A percentile compares a stretch with the other conserved stretches of the same genome.
Conservation (phyloP, 2,329 filamentous ascomycete species). For the Monilinia aucupariae region DNA sequence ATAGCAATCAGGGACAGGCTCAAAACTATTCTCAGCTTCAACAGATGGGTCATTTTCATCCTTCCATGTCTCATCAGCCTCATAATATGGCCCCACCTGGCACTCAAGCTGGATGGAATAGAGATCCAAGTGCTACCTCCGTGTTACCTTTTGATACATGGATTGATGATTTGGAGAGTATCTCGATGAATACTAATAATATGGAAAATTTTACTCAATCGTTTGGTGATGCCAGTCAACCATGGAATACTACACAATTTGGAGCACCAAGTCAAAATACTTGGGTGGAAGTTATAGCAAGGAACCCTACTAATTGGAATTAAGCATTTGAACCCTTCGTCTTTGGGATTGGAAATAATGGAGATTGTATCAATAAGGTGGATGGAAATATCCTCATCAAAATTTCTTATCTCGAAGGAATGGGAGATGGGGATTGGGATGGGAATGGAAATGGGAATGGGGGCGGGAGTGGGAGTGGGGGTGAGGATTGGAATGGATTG, state of each 20-base stretch:
- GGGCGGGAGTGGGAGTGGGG: too few species aligned
- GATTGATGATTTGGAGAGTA: conserved; percentile 14
- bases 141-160: conserved; percentile 7
- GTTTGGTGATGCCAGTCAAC: conserved; percentile 4
- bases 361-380: background rate
- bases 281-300: background rate
- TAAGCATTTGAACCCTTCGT: background rate
- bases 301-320: conserved; percentile 4
- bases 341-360: background rate
- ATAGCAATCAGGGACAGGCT: conserved; percentile 18
- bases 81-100: conserved; percentile 16
- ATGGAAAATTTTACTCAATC: conserved; percentile 16
- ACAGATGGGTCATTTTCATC: conserved; percentile 13
- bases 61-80: conserved; percentile 10
- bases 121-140: background rate
- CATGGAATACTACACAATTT: conserved; percentile 10
- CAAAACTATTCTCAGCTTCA: conserved; percentile 11
- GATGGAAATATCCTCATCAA: too few species aligned
- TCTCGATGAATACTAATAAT: conserved; percentile 15
- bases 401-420: too few species aligned
- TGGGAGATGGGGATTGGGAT: background rate
- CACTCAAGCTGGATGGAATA: conserved; percentile 13
- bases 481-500: too few species aligned
- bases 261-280: background rate
- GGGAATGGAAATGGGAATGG: too few species aligned